Evolutionary conservation across 2,329 filamentous ascomycete genomes (phyloP).

Genomic region (Aspergillus sp.): DNA sequence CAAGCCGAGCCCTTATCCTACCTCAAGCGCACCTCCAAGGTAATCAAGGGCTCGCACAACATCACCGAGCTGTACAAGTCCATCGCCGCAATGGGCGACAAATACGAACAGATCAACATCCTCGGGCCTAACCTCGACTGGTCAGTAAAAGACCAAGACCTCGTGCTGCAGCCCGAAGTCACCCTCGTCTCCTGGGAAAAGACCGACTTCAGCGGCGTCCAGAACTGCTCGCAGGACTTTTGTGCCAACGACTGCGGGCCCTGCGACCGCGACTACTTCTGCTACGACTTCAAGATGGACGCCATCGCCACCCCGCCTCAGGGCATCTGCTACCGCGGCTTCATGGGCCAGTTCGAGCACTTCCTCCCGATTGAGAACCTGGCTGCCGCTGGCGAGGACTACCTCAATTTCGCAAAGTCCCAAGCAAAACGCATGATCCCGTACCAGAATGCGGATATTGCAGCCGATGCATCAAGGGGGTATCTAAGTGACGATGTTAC

Average conservation of each 20-base stretch:
- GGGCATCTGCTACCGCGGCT: conserved; percentile 18
- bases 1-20: conserved; percentile 11
- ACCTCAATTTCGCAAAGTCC: conserved; percentile 16
- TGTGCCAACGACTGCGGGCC: conserved; percentile 23
- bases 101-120: background rate
- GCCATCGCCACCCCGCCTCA: conserved; percentile 16
- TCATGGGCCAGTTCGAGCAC: conserved; percentile 23
- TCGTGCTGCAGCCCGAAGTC: conserved; percentile 13
- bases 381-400: conserved; percentile 15
- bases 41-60: background rate
- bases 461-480: background rate
- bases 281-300: conserved; percentile 21
- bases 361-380: conserved; percentile 21
- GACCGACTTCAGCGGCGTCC: conserved; percentile 16
- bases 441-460: background rate
- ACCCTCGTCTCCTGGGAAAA: conserved; percentile 16
- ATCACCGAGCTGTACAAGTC: background rate
- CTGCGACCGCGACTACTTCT: conserved; percentile 20
- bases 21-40: background rate
- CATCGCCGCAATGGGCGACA: background rate
- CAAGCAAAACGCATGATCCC: background rate
- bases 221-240: conserved; percentile 21
- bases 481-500: conserved; percentile 11
- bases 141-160: conserved; percentile 11
- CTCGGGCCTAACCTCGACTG: conserved; percentile 20